These are phyloP conservation scores for Rhodosporidiobolus odoratus DNA, from an alignment of 768 basidiomycete genomes.

Conservation along the genomic window DNA sequence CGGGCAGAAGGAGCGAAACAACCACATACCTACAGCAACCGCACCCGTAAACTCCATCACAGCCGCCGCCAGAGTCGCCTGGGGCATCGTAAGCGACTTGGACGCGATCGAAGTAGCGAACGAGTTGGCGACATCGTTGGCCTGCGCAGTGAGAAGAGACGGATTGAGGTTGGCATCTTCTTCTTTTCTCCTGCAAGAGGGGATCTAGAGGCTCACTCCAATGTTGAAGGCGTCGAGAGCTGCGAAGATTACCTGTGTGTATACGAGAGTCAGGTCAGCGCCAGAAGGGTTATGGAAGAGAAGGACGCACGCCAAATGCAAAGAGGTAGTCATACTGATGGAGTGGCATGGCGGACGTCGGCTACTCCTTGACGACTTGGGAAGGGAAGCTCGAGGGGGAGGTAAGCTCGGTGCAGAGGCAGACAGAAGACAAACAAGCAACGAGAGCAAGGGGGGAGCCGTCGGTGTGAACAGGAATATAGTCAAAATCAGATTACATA, in stretches of 20 bases:
- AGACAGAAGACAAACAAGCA: background rate
- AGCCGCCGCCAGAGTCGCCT: slow-evolving; percentile 47
- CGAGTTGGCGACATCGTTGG: slow-evolving; percentile 46
- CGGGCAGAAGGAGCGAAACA: too few species aligned
- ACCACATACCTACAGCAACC: slow-evolving; percentile 48
- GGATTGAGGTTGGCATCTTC: background rate
- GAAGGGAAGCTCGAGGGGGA: too few species aligned
- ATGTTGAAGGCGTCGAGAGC: slow-evolving; percentile 46
- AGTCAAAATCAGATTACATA: too few species aligned
- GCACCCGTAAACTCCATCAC: slow-evolving; percentile 40
- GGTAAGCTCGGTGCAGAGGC: background rate
- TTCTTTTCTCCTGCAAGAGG: slow-evolving; percentile 45
- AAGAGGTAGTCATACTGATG: slow-evolving; percentile 47
- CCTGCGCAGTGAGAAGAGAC: background rate
- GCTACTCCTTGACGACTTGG: too few species aligned
- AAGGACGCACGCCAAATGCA: slow-evolving; percentile 41
- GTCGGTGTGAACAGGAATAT: too few species aligned
- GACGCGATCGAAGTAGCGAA: slow-evolving; percentile 49
- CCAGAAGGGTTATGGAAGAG: background rate
- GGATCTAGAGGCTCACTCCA: slow-evolving; percentile 43
- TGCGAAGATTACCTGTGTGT: slow-evolving; percentile 44
- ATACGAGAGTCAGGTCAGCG: too few species aligned
- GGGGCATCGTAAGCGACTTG: slow-evolving; percentile 47
- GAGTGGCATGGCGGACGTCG: background rate
- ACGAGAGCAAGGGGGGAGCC: background rate